Evolutionary conservation across 2,329 filamentous ascomycete species (phyloP).

Genomic region (Sporothrix pallida): DNA sequence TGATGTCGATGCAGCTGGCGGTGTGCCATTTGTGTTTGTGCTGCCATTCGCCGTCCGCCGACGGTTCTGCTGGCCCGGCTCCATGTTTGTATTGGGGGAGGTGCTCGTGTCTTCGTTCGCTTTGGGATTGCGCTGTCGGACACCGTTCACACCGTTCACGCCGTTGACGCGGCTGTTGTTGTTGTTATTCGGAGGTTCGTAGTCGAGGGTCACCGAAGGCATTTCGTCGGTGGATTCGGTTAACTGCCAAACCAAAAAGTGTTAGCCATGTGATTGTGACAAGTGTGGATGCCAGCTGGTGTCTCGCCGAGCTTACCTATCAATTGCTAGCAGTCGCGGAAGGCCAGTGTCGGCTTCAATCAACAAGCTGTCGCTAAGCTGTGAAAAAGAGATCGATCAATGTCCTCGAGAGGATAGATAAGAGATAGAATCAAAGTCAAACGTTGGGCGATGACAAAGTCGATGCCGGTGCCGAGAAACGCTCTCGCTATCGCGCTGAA

Average conservation of each 20-base stretch:
- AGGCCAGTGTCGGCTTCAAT: not conserved
- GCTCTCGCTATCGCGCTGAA: not conserved
- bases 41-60: not conserved
- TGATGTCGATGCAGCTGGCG: not conserved
- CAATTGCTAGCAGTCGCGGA: not conserved
- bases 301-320: not conserved
- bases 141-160: conserved; percentile 1
- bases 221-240: not conserved
- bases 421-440: not conserved
- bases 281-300: not conserved
- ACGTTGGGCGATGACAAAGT: not conserved
- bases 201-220: conserved; percentile 1
- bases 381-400: not conserved
- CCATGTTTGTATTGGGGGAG: not conserved
- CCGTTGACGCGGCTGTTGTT: not conserved
- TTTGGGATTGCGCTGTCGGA: conserved; percentile 2
- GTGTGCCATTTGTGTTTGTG: not conserved
- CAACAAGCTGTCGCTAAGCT: not conserved
- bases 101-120: not conserved
- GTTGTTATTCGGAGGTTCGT: conserved; percentile 11
- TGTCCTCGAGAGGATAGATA: not conserved
- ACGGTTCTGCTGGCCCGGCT: conserved; percentile 8
- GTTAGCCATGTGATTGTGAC: not conserved
- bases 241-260: not conserved
- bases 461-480: not conserved